A percentile compares a stretch with the other conserved stretches of the same genome.
Conservation (phyloP, 352 stramenopile species). For the Phytopythium cucurbitacearum region DNA sequence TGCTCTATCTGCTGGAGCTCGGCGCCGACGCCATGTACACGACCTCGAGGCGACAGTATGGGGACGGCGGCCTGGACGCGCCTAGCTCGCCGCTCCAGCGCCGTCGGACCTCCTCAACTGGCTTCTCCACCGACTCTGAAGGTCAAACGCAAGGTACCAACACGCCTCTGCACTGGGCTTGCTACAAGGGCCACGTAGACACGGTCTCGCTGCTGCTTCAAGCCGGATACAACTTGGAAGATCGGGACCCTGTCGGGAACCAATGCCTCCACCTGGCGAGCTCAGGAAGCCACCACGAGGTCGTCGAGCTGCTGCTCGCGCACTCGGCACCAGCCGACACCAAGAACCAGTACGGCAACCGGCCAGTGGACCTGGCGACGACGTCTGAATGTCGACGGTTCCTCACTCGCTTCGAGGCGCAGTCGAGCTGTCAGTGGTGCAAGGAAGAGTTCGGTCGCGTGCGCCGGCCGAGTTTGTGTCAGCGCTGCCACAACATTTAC, state of each 20-base stretch:
- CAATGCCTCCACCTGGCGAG: constrained; percentile 68
- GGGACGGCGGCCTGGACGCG: background rate
- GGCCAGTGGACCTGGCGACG: constrained; percentile 64
- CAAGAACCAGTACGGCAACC: constrained; percentile 76
- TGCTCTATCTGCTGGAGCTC: constrained; percentile 66
- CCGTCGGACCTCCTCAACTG: background rate
- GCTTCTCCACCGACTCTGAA: background rate
- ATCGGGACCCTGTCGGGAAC: constrained; percentile 67
- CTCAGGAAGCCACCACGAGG: constrained; percentile 56
- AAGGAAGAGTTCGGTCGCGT: constrained; percentile 71
- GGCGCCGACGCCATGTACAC: constrained; percentile 74
- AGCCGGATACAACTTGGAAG: constrained; percentile 61
- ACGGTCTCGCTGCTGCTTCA: constrained; percentile 65
- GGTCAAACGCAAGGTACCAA: constrained; percentile 17
- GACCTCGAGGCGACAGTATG: constrained; percentile 12
- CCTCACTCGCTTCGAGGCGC: constrained; percentile 52
- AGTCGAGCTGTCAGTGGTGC: constrained; percentile 67
- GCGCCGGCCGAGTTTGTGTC: constrained; percentile 62
- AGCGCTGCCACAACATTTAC: constrained; percentile 78
- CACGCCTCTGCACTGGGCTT: constrained; percentile 84
- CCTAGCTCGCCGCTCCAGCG: background rate
- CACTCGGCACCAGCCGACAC: constrained; percentile 51
- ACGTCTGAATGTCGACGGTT: constrained; percentile 54
- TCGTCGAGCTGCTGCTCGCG: constrained; percentile 68
- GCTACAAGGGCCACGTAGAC: constrained; percentile 73